Evolutionary conservation across 805 yeast genomes (phyloP).

Genomic region (Monosporozyma unispora): DNA sequence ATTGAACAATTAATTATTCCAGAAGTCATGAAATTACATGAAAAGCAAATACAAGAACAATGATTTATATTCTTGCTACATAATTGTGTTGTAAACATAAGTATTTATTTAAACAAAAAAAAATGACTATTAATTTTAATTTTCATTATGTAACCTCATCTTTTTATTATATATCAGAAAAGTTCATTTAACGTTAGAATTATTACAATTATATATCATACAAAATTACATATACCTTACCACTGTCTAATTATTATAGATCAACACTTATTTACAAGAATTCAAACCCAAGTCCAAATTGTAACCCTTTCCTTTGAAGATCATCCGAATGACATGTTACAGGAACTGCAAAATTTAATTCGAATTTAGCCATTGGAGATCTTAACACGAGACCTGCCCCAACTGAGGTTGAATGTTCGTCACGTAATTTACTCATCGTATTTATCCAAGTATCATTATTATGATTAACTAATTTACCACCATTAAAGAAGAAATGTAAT

Average conservation of each 20-base stretch:
- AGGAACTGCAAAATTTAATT: constrained; percentile 57
- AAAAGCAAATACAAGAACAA: constrained; percentile 8
- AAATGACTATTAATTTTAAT: neutral
- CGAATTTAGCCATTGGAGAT: constrained; percentile 60
- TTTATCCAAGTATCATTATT: constrained; percentile 16
- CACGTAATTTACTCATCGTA: constrained; percentile 24
- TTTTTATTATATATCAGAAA: too few species aligned
- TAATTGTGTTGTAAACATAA: neutral
- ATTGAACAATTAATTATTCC: constrained; percentile 81
- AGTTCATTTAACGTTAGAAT: neutral
- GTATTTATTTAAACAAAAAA: neutral
- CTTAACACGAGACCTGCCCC: constrained; percentile 54
- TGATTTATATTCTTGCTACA: neutral
- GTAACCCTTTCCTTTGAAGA: constrained; percentile 52
- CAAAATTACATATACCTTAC: neutral
- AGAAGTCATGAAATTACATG: constrained; percentile 55
- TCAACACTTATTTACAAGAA: constrained; percentile 33
- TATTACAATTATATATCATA: neutral
- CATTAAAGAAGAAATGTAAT: constrained; percentile 54
- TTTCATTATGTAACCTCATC: too few species aligned
- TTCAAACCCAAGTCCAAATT: constrained; percentile 55
- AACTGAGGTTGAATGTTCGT: constrained; percentile 41
- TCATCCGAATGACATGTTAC: constrained; percentile 43
- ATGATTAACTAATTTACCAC: constrained; percentile 48
- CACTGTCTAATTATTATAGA: neutral